Evolutionary conservation across 2,329 filamentous ascomycete species (phyloP).

Genomic region (Fusarium succisae): DNA sequence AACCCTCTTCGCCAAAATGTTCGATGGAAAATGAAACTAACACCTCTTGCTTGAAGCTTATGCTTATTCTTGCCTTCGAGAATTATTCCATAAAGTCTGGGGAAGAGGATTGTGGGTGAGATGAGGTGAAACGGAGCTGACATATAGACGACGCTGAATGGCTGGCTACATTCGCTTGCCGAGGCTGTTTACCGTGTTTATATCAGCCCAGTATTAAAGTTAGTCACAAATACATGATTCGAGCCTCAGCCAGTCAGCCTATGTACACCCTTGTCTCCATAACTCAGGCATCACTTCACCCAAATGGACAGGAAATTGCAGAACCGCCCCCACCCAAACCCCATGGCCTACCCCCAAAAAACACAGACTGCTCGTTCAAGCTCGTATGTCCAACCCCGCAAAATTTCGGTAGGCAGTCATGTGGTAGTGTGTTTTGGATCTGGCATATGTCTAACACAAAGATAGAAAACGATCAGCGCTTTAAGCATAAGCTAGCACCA

Average conservation of each 20-base stretch:
- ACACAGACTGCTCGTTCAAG: neutral
- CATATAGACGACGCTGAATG: neutral
- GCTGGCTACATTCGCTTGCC: neutral
- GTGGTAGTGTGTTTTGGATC: conserved; percentile 5
- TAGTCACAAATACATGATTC: neutral
- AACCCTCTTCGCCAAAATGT: neutral
- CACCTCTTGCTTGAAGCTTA: neutral
- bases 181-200: neutral
- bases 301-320: conserved; percentile 1
- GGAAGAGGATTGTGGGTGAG: neutral
- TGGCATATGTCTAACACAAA: conserved; percentile 13
- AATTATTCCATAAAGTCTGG: neutral
- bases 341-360: neutral
- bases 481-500: conserved; percentile 25
- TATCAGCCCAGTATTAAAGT: neutral
- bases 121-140: neutral
- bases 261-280: neutral
- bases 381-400: conserved; percentile 9
- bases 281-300: neutral
- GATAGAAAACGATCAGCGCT: conserved; percentile 12
- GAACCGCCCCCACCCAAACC: neutral
- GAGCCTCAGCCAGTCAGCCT: neutral
- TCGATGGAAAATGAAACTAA: neutral
- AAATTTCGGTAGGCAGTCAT: conserved; percentile 7
- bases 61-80: neutral